Percentiles rank a stretch among this genome's conserved stretches.
Conservation (phyloP, 805 yeast genomes). For the Candida mattraensis region DNA sequence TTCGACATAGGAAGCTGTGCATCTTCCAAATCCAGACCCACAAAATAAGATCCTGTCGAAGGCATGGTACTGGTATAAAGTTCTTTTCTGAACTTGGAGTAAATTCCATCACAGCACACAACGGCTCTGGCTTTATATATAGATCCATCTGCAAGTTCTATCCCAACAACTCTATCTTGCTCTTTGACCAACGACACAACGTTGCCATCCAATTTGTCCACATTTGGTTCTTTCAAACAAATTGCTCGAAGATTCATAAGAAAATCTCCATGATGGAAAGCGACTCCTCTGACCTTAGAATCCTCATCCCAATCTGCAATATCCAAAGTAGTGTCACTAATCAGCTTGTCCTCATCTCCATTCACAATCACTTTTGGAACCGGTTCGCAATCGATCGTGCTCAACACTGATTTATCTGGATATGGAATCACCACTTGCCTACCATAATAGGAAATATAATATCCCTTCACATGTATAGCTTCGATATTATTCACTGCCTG, state of each 20-base stretch:
- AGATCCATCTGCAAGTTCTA: conserved; percentile 51
- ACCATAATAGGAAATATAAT: conserved; percentile 69
- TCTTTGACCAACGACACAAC: conserved; percentile 67
- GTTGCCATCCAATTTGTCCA: conserved; percentile 78
- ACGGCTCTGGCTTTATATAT: conserved; percentile 62
- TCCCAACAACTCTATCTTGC: conserved; percentile 65
- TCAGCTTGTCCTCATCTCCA: conserved; percentile 56
- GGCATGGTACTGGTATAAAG: conserved; percentile 64
- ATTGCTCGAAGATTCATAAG: conserved; percentile 70
- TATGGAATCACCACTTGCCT: conserved; percentile 63
- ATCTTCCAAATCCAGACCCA: conserved; percentile 74
- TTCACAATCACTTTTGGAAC: conserved; percentile 55
- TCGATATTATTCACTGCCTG: conserved; percentile 72
- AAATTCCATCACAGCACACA: conserved; percentile 88
- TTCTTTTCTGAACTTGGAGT: conserved; percentile 85
- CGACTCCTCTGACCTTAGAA: conserved; percentile 67
- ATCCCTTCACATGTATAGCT: conserved; percentile 78
- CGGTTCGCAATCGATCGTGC: conserved; percentile 42
- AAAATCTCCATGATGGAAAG: conserved; percentile 93
- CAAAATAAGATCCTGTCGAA: conserved; percentile 74
- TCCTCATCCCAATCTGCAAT: conserved; percentile 56
- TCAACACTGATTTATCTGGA: conserved; percentile 57
- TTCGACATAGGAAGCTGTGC: conserved; percentile 72
- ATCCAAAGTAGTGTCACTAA: conserved; percentile 49
- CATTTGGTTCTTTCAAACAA: conserved; percentile 69